These are phyloP conservation scores for Mycena rebaudengoi DNA, from an alignment of 768 basidiomycete species.

Conservation along the genomic window DNA sequence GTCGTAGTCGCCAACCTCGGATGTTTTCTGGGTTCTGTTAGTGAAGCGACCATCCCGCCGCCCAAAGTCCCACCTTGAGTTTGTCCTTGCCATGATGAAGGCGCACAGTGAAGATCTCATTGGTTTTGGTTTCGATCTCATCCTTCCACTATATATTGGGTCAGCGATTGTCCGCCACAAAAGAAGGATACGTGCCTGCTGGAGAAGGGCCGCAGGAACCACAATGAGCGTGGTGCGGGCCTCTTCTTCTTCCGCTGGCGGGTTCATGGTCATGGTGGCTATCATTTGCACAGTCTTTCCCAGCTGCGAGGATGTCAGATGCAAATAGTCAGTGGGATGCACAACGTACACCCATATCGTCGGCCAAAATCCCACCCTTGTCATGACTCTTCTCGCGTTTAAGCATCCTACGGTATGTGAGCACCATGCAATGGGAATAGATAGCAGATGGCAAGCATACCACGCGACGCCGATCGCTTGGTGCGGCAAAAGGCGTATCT, in stretches of 20 bases:
- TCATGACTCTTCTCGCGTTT: conserved; percentile 62
- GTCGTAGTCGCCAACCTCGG: conserved; percentile 61
- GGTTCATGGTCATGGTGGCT: conserved; percentile 77
- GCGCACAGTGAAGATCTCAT: conserved; percentile 66
- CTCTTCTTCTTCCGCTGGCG: conserved; percentile 55
- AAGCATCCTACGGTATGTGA: conserved; percentile 62
- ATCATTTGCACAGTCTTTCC: conserved; percentile 84
- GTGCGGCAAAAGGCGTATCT: conserved; percentile 75
- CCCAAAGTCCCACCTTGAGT: conserved; percentile 49
- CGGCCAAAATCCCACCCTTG: conserved; percentile 73
- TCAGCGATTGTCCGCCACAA: too few species aligned
- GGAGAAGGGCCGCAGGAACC: conserved; percentile 78
- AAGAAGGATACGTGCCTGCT: conserved; percentile 65
- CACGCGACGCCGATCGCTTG: conserved; percentile 83
- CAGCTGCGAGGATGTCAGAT: conserved; percentile 26
- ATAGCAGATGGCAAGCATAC: conserved; percentile 40
- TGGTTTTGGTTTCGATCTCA: conserved; percentile 75
- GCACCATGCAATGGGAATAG: background rate
- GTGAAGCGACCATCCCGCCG: background rate
- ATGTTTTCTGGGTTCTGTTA: conserved; percentile 43
- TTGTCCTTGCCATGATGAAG: conserved; percentile 81
- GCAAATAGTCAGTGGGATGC: background rate
- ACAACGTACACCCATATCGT: conserved; percentile 75
- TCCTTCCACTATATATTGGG: conserved; percentile 68
- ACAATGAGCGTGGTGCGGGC: conserved; percentile 72